phyloP scores from a whole-genome alignment of 495 filamentous ascomycete genomes.

The Podospora pseudoanserina region DNA sequence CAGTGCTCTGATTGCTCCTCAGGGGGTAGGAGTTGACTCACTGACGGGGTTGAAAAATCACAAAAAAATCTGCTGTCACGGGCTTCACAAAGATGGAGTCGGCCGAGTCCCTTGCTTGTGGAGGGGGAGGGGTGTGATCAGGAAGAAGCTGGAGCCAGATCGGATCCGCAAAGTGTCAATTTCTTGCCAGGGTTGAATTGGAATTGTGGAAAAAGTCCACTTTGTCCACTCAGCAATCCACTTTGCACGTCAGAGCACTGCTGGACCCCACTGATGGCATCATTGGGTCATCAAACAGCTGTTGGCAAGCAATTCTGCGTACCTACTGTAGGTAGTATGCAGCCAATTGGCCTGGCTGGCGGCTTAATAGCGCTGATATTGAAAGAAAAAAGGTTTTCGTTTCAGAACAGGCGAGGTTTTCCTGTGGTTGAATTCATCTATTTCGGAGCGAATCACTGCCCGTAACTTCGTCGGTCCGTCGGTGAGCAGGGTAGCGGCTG shows the following conservation, averaged over 20 bases:
- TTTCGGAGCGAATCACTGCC: not conserved
- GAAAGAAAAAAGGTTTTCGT: not conserved
- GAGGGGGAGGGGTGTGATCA: not conserved
- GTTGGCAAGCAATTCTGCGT: not conserved
- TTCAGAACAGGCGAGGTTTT: not conserved
- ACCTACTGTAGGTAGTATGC: not conserved
- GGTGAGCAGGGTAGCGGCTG: not conserved
- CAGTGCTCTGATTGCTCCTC: not conserved
- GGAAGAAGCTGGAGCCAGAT: not conserved
- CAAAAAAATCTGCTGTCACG: not conserved
- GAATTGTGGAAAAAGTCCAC: slow-evolving; percentile 3
- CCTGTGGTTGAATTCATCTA: slow-evolving; percentile 3
- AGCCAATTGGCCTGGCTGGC: not conserved
- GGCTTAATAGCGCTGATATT: not conserved
- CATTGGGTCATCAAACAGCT: not conserved
- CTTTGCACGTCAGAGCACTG: slow-evolving; percentile 1
- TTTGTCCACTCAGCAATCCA: not conserved
- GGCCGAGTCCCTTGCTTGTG: not conserved
- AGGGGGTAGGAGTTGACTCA: slow-evolving; percentile 4
- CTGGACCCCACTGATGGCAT: slow-evolving; percentile 4
- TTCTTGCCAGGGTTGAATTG: slow-evolving; percentile 1
- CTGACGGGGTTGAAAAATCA: not conserved
- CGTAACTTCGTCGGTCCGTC: not conserved
- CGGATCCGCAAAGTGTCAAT: not conserved
- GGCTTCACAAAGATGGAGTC: not conserved